These are phyloP conservation scores for Escallonia herrerae DNA, from an alignment of 129 eudicot genomes.

Conservation along the genomic window DNA sequence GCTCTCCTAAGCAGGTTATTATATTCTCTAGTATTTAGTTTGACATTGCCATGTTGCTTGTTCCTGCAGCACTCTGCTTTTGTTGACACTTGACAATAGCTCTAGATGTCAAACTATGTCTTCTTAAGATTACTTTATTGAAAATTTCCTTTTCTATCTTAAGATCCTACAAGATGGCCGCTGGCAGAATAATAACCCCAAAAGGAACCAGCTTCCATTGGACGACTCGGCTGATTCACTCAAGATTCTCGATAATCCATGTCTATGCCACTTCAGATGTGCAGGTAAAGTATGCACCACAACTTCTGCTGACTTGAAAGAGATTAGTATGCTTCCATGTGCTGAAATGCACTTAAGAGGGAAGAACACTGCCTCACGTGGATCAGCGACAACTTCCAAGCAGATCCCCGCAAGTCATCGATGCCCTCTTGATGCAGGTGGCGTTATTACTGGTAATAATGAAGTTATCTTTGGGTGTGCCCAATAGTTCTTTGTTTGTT, in stretches of 20 bases:
- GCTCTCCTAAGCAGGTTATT: slow-evolving; percentile 15
- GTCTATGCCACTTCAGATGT: slow-evolving; percentile 9
- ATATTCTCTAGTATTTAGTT: neutral
- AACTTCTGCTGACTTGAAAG: neutral
- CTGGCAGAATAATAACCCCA: slow-evolving; percentile 16
- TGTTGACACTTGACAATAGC: neutral
- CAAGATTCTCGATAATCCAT: slow-evolving; percentile 1
- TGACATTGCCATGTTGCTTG: neutral
- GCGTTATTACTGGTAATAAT: neutral
- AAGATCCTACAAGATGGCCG: slow-evolving; percentile 14
- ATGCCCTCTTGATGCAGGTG: neutral
- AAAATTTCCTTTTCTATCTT: slow-evolving; percentile 6
- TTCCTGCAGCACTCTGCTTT: neutral
- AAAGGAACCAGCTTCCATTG: slow-evolving; percentile 8
- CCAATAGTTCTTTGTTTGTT: too few species aligned
- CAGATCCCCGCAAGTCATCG: neutral
- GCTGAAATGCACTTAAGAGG: neutral
- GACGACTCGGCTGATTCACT: slow-evolving; percentile 5
- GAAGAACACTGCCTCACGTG: neutral
- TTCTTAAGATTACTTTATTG: neutral
- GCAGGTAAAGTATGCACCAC: slow-evolving; percentile 5
- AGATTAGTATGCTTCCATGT: neutral
- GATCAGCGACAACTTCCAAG: slow-evolving; percentile 1
- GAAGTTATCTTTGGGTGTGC: neutral
- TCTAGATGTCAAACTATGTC: neutral